Percentiles rank a stretch among this genome's conserved stretches.
Conservation (phyloP, 768 basidiomycete genomes). For the Xerocomellus intermedius region DNA sequence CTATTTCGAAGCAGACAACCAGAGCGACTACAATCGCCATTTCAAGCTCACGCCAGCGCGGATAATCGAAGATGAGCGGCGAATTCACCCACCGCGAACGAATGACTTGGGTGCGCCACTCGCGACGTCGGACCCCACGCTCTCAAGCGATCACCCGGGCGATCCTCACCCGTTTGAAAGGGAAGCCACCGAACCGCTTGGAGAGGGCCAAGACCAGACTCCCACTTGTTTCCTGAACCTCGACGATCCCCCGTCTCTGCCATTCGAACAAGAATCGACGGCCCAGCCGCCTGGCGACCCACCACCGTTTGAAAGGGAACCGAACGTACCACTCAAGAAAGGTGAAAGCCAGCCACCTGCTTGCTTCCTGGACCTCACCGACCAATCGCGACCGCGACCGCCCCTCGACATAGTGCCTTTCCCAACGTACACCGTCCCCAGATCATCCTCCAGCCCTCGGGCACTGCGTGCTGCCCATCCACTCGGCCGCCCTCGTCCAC, state of each 20-base stretch:
- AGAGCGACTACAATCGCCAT: neutral
- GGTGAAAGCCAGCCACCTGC: neutral
- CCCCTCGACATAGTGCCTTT: neutral
- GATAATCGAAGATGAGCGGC: neutral
- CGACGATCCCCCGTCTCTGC: too few species aligned
- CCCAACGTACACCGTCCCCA: neutral
- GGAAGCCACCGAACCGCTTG: neutral
- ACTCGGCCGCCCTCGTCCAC: neutral
- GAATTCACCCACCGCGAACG: neutral
- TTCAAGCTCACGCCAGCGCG: neutral
- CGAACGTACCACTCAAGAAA: neutral
- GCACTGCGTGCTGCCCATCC: neutral
- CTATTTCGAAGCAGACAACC: neutral
- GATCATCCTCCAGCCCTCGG: neutral
- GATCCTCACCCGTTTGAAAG: neutral
- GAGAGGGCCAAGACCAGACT: neutral
- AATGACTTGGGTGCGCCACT: neutral
- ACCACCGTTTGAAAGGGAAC: neutral
- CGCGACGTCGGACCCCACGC: neutral
- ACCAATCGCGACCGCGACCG: neutral
- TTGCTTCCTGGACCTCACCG: neutral
- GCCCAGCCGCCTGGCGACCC: too few species aligned
- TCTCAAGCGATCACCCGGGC: neutral
- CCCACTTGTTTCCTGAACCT: neutral
- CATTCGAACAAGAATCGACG: neutral